A percentile compares a stretch with the other conserved stretches of the same genome.
Conservation (phyloP, 2,329 filamentous ascomycete species). For the Teratosphaeria viscida region DNA sequence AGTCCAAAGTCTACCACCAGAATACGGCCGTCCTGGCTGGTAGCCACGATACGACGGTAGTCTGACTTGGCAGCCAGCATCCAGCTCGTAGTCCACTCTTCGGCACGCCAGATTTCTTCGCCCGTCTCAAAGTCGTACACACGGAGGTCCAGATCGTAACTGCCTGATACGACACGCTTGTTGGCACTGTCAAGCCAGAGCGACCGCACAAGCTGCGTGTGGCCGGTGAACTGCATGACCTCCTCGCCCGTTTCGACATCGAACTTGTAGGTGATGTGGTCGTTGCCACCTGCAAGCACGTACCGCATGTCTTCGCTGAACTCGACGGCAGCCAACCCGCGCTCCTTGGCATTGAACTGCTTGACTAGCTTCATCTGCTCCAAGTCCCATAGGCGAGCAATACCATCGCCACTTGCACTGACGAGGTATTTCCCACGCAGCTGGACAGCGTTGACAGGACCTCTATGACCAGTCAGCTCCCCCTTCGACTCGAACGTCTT, state of each 20-base stretch:
- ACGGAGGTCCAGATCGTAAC: conserved; percentile 91
- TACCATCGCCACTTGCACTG: conserved; percentile 85
- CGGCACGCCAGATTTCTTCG: conserved; percentile 68
- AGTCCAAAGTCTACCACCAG: conserved; percentile 83
- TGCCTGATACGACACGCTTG: conserved; percentile 77
- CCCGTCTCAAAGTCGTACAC: conserved; percentile 83
- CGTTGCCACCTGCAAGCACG: conserved; percentile 88
- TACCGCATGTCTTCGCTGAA: conserved; percentile 92
- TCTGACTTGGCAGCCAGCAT: conserved; percentile 93
- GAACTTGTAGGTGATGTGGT: conserved; percentile 92
- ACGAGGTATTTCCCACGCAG: conserved; percentile 87
- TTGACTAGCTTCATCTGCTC: conserved; percentile 79
- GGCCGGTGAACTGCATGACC: conserved; percentile 68
- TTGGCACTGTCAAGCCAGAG: conserved; percentile 83
- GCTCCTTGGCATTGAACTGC: conserved; percentile 81
- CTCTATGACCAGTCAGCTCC: conserved; percentile 72
- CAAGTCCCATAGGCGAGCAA: conserved; percentile 92
- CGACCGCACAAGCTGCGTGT: conserved; percentile 76
- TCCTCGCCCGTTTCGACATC: conserved; percentile 83
- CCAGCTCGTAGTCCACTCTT: conserved; percentile 95
- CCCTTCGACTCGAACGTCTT: conserved; percentile 64
- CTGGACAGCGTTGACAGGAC: conserved; percentile 93
- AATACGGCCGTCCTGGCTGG: conserved; percentile 86
- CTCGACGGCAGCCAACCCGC: conserved; percentile 89
- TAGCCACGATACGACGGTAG: conserved; percentile 87